phyloP scores from a whole-genome alignment of 208 protist genomes.

The Wallacemonas rigidus region DNA sequence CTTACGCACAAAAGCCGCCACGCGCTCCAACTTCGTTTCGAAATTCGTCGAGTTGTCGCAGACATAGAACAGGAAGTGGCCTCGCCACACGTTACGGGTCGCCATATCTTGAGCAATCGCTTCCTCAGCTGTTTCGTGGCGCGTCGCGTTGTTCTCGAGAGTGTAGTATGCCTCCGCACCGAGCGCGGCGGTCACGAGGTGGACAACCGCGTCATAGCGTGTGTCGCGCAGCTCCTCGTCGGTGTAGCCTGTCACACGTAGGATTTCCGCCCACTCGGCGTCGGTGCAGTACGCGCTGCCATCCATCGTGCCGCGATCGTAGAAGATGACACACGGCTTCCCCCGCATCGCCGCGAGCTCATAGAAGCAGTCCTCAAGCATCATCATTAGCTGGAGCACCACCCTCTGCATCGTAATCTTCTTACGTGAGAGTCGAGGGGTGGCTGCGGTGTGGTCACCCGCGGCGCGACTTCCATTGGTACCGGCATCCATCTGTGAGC shows the following conservation, averaged over 20 bases:
- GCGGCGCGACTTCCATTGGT: background rate
- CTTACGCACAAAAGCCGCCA: conserved; percentile 27
- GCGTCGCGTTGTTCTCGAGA: conserved; percentile 51
- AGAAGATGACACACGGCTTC: conserved; percentile 45
- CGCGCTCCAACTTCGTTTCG: conserved; percentile 47
- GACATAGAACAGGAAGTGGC: conserved; percentile 38
- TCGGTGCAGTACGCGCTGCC: conserved; percentile 53
- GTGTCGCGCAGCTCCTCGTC: conserved; percentile 40
- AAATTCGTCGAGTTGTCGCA: conserved; percentile 53
- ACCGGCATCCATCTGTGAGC: conserved; percentile 7
- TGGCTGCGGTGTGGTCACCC: background rate
- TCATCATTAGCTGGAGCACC: conserved; percentile 47
- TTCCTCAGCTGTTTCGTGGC: conserved; percentile 54
- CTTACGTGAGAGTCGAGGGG: conserved; percentile 10
- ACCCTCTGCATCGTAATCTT: conserved; percentile 42
- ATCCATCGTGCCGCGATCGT: conserved; percentile 65
- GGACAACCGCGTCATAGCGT: conserved; percentile 69
- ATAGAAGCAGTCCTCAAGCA: conserved; percentile 43
- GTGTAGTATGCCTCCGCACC: conserved; percentile 72
- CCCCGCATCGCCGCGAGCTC: conserved; percentile 26
- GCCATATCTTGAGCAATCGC: conserved; percentile 49
- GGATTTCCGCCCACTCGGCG: conserved; percentile 36
- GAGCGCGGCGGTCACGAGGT: conserved; percentile 75
- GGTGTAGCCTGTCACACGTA: conserved; percentile 25
- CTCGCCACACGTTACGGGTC: conserved; percentile 40